phyloP scores from a whole-genome alignment of 2,329 filamentous ascomycete species.

The Diaporthe sp. region DNA sequence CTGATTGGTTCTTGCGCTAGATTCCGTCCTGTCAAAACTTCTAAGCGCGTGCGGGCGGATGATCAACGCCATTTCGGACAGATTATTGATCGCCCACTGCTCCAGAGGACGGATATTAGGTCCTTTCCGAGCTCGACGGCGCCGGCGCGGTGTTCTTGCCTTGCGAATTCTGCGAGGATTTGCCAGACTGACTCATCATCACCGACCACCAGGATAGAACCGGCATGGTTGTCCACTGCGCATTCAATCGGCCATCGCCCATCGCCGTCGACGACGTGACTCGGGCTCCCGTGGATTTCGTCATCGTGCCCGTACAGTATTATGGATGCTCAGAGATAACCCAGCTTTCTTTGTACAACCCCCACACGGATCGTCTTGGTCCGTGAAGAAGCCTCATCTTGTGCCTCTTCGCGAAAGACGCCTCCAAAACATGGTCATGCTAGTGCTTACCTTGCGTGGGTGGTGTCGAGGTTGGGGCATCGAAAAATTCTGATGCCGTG shows the following conservation, averaged over 20 bases:
- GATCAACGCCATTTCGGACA: conserved; percentile 29
- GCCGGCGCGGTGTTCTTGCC: conserved; percentile 2
- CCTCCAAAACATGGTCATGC: not conserved
- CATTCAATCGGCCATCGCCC: not conserved
- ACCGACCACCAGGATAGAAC: not conserved
- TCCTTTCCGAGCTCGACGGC: conserved; percentile 24
- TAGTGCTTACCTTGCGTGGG: conserved; percentile 18
- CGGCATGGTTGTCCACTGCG: not conserved
- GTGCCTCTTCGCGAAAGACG: not conserved
- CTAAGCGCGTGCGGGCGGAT: conserved; percentile 26
- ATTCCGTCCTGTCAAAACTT: conserved; percentile 27
- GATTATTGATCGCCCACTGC: conserved; percentile 21
- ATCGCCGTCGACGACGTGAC: not conserved
- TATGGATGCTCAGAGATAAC: not conserved
- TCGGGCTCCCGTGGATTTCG: conserved; percentile 3
- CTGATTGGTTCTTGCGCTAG: conserved; percentile 27
- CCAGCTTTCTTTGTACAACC: conserved; percentile 7
- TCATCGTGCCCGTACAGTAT: not conserved
- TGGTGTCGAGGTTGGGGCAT: conserved; percentile 14
- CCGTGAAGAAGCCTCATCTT: not conserved
- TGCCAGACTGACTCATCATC: conserved; percentile 1
- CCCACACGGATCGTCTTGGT: conserved; percentile 19
- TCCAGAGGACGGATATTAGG: conserved; percentile 22
- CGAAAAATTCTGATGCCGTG: conserved; percentile 11
- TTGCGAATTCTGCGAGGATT: not conserved